Percentiles rank a stretch among this genome's conserved stretches.
Evolutionary conservation across 2,329 filamentous ascomycete genomes (phyloP).

Genomic region (Fonsecaea erecta): DNA sequence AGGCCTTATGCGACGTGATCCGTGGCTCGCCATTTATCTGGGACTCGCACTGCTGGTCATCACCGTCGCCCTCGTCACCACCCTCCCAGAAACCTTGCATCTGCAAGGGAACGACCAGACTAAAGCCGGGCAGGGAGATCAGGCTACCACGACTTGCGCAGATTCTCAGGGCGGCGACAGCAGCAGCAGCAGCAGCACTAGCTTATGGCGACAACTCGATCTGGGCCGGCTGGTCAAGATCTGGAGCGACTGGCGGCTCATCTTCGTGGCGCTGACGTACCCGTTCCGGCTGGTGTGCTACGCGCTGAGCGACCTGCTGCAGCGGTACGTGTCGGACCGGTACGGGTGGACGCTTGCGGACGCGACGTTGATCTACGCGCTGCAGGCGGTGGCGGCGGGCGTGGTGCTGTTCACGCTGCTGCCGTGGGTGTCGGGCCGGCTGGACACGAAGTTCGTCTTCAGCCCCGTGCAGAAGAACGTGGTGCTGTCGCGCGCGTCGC

Average conservation of each 20-base stretch:
- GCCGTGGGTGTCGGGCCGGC: conserved; percentile 48
- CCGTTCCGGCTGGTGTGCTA: conserved; percentile 55
- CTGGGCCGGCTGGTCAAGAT: conserved; percentile 18
- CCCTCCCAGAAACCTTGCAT: conserved; percentile 49
- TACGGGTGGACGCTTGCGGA: conserved; percentile 55
- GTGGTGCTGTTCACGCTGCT: conserved; percentile 54
- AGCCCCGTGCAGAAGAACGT: conserved; percentile 52
- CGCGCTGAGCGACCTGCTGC: conserved; percentile 53
- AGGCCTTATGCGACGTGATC: conserved; percentile 46
- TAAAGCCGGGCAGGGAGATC: conserved; percentile 35
- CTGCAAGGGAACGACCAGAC: conserved; percentile 31
- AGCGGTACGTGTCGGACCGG: conserved; percentile 59
- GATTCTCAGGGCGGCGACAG: not conserved
- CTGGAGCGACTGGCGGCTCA: conserved; percentile 27
- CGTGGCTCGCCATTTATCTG: conserved; percentile 48
- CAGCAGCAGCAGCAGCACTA: not conserved
- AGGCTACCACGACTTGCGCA: not conserved
- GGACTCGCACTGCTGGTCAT: conserved; percentile 44
- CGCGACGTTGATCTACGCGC: conserved; percentile 51
- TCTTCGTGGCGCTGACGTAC: conserved; percentile 52
- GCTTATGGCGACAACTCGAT: conserved; percentile 3
- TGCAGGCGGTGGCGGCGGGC: conserved; percentile 55
- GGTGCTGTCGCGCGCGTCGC: conserved; percentile 51
- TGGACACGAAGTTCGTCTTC: conserved; percentile 45
- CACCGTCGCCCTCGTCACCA: conserved; percentile 42